Conservation (phyloP, 208 protist genomes). For the Acanthamoeba healyi region DNA sequence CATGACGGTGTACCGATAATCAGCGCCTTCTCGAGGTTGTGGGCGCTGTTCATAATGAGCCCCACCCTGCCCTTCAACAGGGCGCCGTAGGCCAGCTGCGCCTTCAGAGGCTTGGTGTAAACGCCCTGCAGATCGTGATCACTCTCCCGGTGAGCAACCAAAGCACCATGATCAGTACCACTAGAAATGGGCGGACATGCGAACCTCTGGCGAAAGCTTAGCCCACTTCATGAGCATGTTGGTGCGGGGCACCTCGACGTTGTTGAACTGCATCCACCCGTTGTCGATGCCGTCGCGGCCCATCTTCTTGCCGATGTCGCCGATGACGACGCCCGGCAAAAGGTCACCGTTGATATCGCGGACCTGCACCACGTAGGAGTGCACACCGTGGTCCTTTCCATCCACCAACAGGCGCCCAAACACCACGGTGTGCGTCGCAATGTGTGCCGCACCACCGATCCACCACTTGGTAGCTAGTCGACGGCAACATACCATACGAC, state of each 20-base stretch:
- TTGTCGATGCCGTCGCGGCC: conserved; percentile 87
- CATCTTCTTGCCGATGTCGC: conserved; percentile 87
- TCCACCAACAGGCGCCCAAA: conserved; percentile 85
- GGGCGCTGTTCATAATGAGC: conserved; percentile 51
- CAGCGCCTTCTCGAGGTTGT: conserved; percentile 2
- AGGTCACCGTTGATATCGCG: conserved; percentile 67
- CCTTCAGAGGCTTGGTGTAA: conserved; percentile 68
- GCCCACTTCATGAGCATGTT: conserved; percentile 80
- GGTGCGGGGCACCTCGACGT: conserved; percentile 83
- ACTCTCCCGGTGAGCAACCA: too few relatives aligned
- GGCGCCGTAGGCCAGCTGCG: conserved; percentile 74
- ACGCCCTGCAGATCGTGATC: conserved; percentile 21
- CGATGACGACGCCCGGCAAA: conserved; percentile 67
- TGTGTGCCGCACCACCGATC: conserved; percentile 72
- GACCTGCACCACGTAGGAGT: conserved; percentile 87
- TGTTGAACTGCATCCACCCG: conserved; percentile 84
- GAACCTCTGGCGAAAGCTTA: conserved; percentile 77
- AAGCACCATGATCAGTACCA: neutral
- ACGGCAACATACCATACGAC: neutral
- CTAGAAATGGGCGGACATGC: neutral
- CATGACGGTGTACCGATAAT: neutral
- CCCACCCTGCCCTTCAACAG: conserved; percentile 43
- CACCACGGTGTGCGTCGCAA: conserved; percentile 80
- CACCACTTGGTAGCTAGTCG: conserved; percentile 81
- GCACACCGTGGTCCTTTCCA: conserved; percentile 84